These are phyloP conservation scores for Apium graveolens DNA, from an alignment of 129 eudicot genomes.

Conservation along the genomic window DNA sequence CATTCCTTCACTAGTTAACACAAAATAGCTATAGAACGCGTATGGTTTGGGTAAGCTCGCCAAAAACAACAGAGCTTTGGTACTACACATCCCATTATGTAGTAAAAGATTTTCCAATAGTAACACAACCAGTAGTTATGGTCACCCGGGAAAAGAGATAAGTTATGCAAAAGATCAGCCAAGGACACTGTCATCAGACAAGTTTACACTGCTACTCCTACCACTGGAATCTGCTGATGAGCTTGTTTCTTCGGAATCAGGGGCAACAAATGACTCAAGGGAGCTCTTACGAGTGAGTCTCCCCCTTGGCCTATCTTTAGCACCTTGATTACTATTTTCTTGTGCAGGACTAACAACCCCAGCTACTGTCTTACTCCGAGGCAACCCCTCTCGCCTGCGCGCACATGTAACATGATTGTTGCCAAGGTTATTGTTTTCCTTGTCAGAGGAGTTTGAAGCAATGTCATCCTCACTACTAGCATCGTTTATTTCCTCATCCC, in stretches of 20 bases:
- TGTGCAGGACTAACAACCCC: constrained; percentile 22
- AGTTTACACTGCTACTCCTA: not conserved
- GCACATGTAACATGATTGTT: constrained; percentile 8
- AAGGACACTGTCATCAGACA: not conserved
- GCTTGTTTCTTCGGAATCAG: constrained; percentile 29
- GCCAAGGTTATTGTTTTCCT: constrained; percentile 13
- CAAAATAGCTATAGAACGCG: not conserved
- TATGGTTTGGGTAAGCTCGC: not conserved
- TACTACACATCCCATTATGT: not conserved
- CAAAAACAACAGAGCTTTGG: not conserved
- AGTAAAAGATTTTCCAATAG: not conserved
- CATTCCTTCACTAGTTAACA: not conserved
- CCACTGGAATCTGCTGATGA: not conserved
- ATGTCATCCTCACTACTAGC: constrained; percentile 10
- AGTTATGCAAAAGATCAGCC: not conserved
- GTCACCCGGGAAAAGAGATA: not conserved
- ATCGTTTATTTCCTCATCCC: constrained; percentile 21
- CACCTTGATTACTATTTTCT: constrained; percentile 29
- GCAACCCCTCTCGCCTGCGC: constrained; percentile 21
- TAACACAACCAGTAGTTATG: not conserved
- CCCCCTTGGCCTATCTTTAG: constrained; percentile 46
- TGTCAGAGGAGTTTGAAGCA: constrained; percentile 10
- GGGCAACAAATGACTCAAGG: constrained; percentile 24
- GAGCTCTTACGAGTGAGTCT: constrained; percentile 42
- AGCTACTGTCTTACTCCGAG: constrained; percentile 26